Base-by-base conservation (phyloP, 2,329 filamentous ascomycete species). In the Bertia moriformis region DNA sequence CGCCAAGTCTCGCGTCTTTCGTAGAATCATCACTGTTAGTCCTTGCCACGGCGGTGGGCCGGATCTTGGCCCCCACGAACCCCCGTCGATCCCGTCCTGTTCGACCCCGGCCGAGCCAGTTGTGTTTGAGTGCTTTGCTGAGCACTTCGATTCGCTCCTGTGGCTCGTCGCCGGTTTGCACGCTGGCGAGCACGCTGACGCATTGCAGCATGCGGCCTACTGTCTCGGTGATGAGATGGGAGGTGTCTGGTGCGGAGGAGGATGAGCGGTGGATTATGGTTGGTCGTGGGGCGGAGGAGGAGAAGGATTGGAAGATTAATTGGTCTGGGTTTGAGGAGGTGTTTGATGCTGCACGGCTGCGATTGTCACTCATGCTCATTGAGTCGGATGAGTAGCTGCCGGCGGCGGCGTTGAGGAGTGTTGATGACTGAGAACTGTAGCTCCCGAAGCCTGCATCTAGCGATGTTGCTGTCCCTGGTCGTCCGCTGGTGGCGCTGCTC, bases 121-220 rank as follows among this genome's bases (percentile, higher is more conserved):
- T 80, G 49, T 78, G 71, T 49, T 79, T 80, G 41, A 80, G 54
- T 41, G 73, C 66, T 47, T 71, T 73, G 41, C 68, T 71, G 46
- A 80, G 54, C 5, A 67, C 54, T 40, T 78, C 73, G 46, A 79
- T 70, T 46, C 70, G 70, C 7, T 63, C 60, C 46, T 79, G 75
- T 3, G 66, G 59, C 13, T 69, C 61, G 44, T 79, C 74, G 4
- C 65, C 66, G 2, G 64, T 71, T 53, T 78, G 73, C 17, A 78
- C 63, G 39, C 66, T 69, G 2, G 71, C 71, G 3, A 80, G 57
- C 1, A 80, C 71, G 42, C 66, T 71, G 12, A 79, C 63, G 43
- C 75, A 80, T 48, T 80, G 75, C 22, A 79, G 58, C 73, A 80
- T 78, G 27, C 73, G 59, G 2, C 71, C 75, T 1, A 78, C 74